These are phyloP conservation scores for Ceratobasidium sp. DNA, from an alignment of 1,284 basidiomycete species.

Conservation along the genomic window DNA sequence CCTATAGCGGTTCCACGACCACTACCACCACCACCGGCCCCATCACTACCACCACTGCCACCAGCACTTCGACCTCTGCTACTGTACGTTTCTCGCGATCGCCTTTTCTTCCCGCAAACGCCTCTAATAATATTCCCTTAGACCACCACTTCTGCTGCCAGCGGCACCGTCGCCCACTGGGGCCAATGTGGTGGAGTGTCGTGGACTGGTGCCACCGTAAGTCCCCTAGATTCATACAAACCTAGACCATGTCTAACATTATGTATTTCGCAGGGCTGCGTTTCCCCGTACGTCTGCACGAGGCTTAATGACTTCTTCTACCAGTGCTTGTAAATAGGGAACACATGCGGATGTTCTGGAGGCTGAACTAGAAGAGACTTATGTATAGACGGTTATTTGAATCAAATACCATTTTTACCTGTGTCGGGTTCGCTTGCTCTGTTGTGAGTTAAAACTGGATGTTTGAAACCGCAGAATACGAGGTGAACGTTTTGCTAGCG, in stretches of 20 bases:
- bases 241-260: neutral
- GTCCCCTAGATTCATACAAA: neutral
- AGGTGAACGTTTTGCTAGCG: too few species aligned
- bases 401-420: too few species aligned
- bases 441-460: too few species aligned
- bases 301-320: conserved; percentile 29
- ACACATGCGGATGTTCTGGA: too few species aligned
- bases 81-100: neutral
- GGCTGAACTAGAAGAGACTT: too few species aligned
- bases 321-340: conserved; percentile 34
- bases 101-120: neutral
- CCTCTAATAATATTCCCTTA: neutral
- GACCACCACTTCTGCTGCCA: neutral
- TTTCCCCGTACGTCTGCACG: conserved; percentile 38
- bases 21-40: conserved; percentile 2
- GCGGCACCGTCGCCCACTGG: neutral
- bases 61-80: neutral
- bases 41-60: neutral
- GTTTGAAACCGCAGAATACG: too few species aligned
- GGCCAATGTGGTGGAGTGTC: conserved; percentile 18
- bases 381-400: too few species aligned
- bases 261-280: conserved; percentile 12
- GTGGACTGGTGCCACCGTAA: conserved; percentile 36
- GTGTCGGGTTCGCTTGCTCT: too few species aligned
- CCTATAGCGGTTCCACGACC: conserved; percentile 53